Evolutionary conservation across 306 rosid species (phyloP).

Genomic region (Prunus fruticosa): DNA sequence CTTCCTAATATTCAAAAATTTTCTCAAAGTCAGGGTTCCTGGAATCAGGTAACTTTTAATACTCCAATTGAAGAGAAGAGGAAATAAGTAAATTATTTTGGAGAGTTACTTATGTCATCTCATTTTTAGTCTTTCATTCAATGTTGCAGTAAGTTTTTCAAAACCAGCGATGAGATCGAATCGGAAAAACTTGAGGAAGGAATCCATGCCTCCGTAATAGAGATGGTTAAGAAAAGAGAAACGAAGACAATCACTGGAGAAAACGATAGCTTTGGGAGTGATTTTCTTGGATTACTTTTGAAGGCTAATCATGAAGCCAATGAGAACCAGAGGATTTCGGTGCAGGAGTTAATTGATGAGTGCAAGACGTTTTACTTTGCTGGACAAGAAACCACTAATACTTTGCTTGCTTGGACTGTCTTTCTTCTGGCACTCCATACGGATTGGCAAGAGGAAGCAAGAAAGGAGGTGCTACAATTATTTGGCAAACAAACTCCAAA

Average conservation of each 20-base stretch:
- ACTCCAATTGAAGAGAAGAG: not conserved
- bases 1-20: conserved; percentile 10
- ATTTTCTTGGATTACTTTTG: conserved; percentile 29
- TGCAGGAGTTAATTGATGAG: conserved; percentile 26
- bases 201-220: conserved; percentile 7
- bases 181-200: conserved; percentile 28
- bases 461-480: conserved; percentile 27
- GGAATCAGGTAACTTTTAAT: conserved; percentile 15
- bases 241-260: conserved; percentile 10
- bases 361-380: conserved; percentile 17
- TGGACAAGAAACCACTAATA: conserved; percentile 35
- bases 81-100: not conserved
- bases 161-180: conserved; percentile 20
- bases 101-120: not conserved
- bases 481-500: conserved; percentile 23
- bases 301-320: conserved; percentile 25
- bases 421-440: conserved; percentile 27
- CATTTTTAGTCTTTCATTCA: not conserved
- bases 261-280: conserved; percentile 26
- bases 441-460: conserved; percentile 42
- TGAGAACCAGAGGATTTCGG: conserved; percentile 17
- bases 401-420: conserved; percentile 30
- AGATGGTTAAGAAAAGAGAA: conserved; percentile 21
- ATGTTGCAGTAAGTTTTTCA: conserved; percentile 13
- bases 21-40: conserved; percentile 18